Percentiles rank a stretch among this genome's conserved stretches.
Conservation (phyloP, 306 rosid genomes). For the Trifolium fragiferum region DNA sequence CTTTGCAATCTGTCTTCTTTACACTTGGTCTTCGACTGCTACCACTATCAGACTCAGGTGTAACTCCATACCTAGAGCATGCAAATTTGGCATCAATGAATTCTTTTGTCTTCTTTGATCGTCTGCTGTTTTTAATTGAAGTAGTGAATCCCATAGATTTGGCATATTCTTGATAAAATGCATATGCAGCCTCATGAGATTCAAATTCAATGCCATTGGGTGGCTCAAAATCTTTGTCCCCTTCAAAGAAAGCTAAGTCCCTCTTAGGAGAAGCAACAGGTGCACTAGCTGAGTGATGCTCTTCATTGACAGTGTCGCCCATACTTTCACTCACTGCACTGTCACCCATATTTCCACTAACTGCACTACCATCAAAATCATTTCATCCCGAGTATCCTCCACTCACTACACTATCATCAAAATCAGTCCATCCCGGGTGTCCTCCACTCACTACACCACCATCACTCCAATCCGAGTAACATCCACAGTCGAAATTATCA, state of each 20-base stretch:
- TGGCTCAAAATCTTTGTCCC: slow-evolving; percentile 79
- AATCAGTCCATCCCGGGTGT: slow-evolving; percentile 44
- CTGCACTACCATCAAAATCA: slow-evolving; percentile 32
- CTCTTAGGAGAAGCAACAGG: slow-evolving; percentile 55
- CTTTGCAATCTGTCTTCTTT: slow-evolving; percentile 94
- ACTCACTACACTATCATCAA: slow-evolving; percentile 36
- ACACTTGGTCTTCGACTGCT: slow-evolving; percentile 89
- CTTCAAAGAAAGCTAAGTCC: slow-evolving; percentile 64
- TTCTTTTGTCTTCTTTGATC: slow-evolving; percentile 94
- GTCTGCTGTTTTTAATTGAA: slow-evolving; percentile 88
- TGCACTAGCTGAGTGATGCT: slow-evolving; percentile 51
- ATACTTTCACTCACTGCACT: slow-evolving; percentile 45
- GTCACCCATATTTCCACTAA: slow-evolving; percentile 7
- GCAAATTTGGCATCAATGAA: slow-evolving; percentile 96
- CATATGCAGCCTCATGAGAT: slow-evolving; percentile 83
- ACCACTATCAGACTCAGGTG: slow-evolving; percentile 87
- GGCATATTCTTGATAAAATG: slow-evolving; percentile 89
- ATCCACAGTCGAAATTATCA: slow-evolving; percentile 26
- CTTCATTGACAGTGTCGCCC: slow-evolving; percentile 64
- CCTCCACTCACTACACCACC: slow-evolving; percentile 43
- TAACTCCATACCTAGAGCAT: slow-evolving; percentile 89
- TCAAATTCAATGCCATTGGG: slow-evolving; percentile 80
- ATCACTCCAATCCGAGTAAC: slow-evolving; percentile 47
- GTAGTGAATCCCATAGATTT: slow-evolving; percentile 98
- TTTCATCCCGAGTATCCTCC: slow-evolving; percentile 44